phyloP scores from a whole-genome alignment of 108 stramenopile genomes.

The Cyclotella kingstonii region DNA sequence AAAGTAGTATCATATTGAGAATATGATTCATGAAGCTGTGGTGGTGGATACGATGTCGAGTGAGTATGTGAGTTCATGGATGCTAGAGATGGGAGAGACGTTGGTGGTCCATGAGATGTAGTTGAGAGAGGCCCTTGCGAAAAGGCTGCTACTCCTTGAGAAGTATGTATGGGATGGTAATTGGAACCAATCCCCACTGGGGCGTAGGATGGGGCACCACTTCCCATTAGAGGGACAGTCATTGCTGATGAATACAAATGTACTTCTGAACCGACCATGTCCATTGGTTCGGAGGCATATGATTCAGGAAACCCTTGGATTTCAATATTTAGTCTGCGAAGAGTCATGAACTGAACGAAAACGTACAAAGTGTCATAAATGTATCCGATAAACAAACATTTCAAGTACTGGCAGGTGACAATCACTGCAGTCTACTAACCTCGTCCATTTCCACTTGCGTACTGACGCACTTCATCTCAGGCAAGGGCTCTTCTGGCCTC shows the following conservation, averaged over 20 bases:
- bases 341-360: constrained; percentile 64
- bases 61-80: constrained; percentile 8
- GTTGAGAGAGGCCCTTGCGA: not conserved
- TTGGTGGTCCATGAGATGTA: not conserved
- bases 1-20: too few species aligned
- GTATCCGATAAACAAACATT: not conserved
- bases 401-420: not conserved
- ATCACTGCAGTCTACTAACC: constrained; percentile 28
- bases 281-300: constrained; percentile 69
- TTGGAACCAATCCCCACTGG: not conserved
- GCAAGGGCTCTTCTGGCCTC: constrained; percentile 73
- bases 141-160: not conserved
- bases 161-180: not conserved
- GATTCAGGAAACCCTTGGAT: constrained; percentile 91
- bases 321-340: constrained; percentile 79
- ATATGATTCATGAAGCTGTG: too few species aligned
- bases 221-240: not conserved
- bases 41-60: not conserved
- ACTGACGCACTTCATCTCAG: constrained; percentile 81
- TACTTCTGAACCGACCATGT: constrained; percentile 41
- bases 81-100: not conserved
- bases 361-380: constrained; percentile 2
- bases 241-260: constrained; percentile 22
- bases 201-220: not conserved
- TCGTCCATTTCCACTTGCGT: constrained; percentile 92